phyloP scores from a whole-genome alignment of 345 rosid genomes.

The Carallia brachiata region DNA sequence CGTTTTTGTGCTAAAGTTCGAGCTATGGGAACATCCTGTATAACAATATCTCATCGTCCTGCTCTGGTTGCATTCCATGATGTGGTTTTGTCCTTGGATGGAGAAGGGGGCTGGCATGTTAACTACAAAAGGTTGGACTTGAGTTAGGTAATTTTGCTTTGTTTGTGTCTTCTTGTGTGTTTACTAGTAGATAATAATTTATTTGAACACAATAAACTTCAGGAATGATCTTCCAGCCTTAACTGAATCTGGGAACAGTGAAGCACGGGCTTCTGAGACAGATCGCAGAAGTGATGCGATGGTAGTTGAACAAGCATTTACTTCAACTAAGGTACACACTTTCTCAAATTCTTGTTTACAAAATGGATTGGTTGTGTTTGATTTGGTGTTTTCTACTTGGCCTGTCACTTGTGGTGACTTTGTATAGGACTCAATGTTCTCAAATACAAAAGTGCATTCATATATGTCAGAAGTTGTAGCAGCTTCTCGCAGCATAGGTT shows the following conservation, averaged over 20 bases:
- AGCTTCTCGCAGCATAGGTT: slow-evolving; percentile 51
- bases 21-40: slow-evolving; percentile 99
- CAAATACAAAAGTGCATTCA: slow-evolving; percentile 59
- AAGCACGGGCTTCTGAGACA: slow-evolving; percentile 47
- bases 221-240: slow-evolving; percentile 63
- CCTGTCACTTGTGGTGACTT: too few species aligned
- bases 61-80: slow-evolving; percentile 98
- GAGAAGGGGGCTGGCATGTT: slow-evolving; percentile 97
- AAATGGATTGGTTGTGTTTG: slow-evolving; percentile 9
- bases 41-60: slow-evolving; percentile 98
- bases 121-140: slow-evolving; percentile 69
- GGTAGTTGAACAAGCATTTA: slow-evolving; percentile 87
- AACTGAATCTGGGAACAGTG: slow-evolving; percentile 44
- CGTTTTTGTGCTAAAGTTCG: slow-evolving; percentile 94
- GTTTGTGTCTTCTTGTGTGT: slow-evolving; percentile 5
- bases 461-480: slow-evolving; percentile 66
- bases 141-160: slow-evolving; percentile 10
- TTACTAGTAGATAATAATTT: slow-evolving; percentile 12
- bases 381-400: slow-evolving; percentile 10
- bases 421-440: slow-evolving; percentile 15
- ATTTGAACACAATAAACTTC: slow-evolving; percentile 27
- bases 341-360: slow-evolving; percentile 1
- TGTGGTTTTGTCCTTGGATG: slow-evolving; percentile 89
- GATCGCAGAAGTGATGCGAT: slow-evolving; percentile 83
- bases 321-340: slow-evolving; percentile 53